Evolutionary conservation across 139 green algal genomes (phyloP).

Genomic region (Coelastrella sp.): DNA sequence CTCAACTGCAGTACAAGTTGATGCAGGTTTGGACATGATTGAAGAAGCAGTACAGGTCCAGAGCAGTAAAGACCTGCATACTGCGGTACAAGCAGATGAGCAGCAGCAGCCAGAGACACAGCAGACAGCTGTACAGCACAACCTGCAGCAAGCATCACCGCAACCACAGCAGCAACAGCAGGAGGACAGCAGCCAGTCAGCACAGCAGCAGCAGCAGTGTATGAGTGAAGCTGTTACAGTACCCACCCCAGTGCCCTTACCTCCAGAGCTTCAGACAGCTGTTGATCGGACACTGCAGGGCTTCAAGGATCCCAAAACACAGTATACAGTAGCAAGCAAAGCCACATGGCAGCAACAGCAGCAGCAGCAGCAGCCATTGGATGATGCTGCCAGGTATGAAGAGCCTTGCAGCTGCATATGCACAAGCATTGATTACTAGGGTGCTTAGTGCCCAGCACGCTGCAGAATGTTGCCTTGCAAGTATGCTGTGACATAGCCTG

Average conservation of each 20-base stretch:
- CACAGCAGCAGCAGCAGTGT: not conserved
- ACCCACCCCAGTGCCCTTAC: conserved; percentile 2
- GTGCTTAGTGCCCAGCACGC: no score
- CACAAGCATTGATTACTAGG: no score
- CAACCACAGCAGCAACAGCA: not conserved
- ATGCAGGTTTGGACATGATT: not conserved
- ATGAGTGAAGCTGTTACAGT: not conserved
- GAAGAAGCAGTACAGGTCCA: not conserved
- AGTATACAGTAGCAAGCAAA: not conserved
- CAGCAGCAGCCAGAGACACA: conserved; percentile 1
- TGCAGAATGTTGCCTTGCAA: no score
- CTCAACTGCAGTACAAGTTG: not conserved
- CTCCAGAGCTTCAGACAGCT: conserved; percentile 10
- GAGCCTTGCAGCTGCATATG: no score
- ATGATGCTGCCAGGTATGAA: conserved; percentile 11
- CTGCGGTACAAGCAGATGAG: not conserved
- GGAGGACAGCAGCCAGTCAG: not conserved
- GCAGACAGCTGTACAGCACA: not conserved
- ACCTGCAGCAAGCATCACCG: not conserved
- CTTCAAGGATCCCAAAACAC: not conserved
- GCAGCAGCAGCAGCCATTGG: not conserved
- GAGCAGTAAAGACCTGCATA: not conserved
- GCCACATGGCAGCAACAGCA: not conserved
- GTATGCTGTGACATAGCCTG: no score
- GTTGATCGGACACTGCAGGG: conserved; percentile 5